These are phyloP conservation scores for Coemansia sp. DNA, from an alignment of 192 early-diverging fungal species.

Conservation along the genomic window DNA sequence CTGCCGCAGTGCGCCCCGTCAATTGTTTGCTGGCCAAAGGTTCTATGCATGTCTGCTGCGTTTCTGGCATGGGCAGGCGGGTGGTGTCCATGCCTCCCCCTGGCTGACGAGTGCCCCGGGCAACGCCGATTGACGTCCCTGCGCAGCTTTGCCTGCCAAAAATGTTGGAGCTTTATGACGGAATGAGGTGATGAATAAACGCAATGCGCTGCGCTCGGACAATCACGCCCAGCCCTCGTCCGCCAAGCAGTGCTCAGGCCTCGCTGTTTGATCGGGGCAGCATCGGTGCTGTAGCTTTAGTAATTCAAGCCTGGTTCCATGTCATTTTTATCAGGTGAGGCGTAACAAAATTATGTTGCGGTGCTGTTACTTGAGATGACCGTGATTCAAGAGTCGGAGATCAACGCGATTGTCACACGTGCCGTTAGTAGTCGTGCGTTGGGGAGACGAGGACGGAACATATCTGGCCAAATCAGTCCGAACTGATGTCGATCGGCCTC, in stretches of 20 bases:
- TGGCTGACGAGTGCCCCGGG: not conserved
- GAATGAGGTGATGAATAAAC: not conserved
- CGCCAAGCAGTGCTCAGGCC: not conserved
- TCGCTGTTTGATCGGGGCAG: not conserved
- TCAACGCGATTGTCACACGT: too few relatives aligned
- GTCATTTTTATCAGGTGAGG: too few relatives aligned
- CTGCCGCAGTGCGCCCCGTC: not conserved
- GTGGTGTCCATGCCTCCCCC: not conserved
- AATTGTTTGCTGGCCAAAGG: constrained; percentile 2
- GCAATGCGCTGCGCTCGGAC: constrained; percentile 1
- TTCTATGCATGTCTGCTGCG: not conserved
- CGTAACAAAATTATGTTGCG: too few relatives aligned
- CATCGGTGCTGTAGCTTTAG: not conserved
- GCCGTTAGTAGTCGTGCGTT: too few relatives aligned
- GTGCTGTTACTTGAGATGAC: too few relatives aligned
- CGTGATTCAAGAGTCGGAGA: too few relatives aligned
- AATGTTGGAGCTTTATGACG: too few relatives aligned
- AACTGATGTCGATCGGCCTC: too few relatives aligned
- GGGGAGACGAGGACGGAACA: too few relatives aligned
- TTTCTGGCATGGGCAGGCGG: not conserved
- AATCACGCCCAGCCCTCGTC: not conserved
- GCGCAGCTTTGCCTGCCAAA: not conserved
- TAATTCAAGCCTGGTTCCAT: not conserved
- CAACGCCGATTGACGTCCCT: not conserved
- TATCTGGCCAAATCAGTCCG: too few relatives aligned